Base-by-base conservation (phyloP, 2,329 filamentous ascomycete species). In the Colletotrichum sp. region DNA sequence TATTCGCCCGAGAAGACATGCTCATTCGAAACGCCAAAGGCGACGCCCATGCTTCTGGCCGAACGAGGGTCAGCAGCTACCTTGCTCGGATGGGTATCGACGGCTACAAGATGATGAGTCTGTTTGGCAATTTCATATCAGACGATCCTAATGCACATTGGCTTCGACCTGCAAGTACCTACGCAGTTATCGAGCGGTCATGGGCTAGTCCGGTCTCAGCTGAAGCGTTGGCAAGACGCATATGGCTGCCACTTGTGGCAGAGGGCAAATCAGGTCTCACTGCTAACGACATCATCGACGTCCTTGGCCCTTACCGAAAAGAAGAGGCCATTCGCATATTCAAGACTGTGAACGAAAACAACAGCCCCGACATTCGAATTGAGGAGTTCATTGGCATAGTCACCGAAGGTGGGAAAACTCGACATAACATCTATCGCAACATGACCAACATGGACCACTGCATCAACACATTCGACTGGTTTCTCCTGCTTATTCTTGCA, bases 401-500 rank as follows among this genome's bases (percentile, higher is more conserved):
- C 12, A 77, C 77, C 13, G 80, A 83, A 32, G 79, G 79, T 3
- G 81, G 81, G 5, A 75, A 77, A 28, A 72, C 78, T 36, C 78
- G 79, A 18, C 78, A 82, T 43, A 70, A 79, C 30, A 80, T 82
- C n/a, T 82, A 81, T 76, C 71, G 77, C 34, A 75, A 70, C 66
- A 82, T 83, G 78, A 77, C 77, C 55, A 77, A 77, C 48, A 79
- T 80, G 56, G 81, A 82, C 28, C 80, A 82, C 71, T 80, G 79
- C 61, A 78, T 82, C 70, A 82, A 82, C 68, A 81, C 81, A 3
- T 80, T 82, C 15, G 81, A 82, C 72, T 82, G 79, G 81, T 77
- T 82, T n/a, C 73, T 76, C 13, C 73, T 81, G 1, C 38, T 75
- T 13, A 76, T 77, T 16, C 69, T 82, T 4, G 79, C 77, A 10